A percentile compares a stretch with the other conserved stretches of the same genome.
phyloP scores from a whole-genome alignment of 2,329 filamentous ascomycete genomes.

The Pseudogymnoascus verrucosus region DNA sequence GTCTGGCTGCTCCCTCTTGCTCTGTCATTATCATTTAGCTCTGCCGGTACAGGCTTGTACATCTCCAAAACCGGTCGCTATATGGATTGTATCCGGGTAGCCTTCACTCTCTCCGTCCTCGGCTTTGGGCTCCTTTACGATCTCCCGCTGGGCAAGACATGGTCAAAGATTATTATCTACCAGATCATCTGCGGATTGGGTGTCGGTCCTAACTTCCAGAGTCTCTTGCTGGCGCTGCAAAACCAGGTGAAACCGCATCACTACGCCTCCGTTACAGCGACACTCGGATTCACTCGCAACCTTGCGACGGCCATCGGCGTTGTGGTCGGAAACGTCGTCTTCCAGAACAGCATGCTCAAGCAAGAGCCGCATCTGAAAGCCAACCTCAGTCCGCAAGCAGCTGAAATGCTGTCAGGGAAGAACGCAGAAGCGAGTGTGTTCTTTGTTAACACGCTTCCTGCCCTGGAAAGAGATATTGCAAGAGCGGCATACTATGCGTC shows the following conservation, averaged over 20 bases:
- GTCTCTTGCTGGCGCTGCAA: conserved; percentile 61
- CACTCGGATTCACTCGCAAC: conserved; percentile 53
- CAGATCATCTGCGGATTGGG: conserved; percentile 57
- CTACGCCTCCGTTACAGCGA: conserved; percentile 60
- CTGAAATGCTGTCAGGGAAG: conserved; percentile 20
- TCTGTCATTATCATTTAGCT: conserved; percentile 56
- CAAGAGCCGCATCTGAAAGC: conserved; percentile 15
- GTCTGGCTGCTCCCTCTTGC: conserved; percentile 69
- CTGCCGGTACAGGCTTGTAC: conserved; percentile 46
- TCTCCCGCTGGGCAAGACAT: conserved; percentile 47
- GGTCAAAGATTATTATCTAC: conserved; percentile 50
- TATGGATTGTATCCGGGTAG: conserved; percentile 49
- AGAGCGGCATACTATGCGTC: conserved; percentile 19
- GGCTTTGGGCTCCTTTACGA: conserved; percentile 58
- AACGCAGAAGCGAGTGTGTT: conserved; percentile 24
- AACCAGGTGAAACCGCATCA: conserved; percentile 52
- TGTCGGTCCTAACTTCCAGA: conserved; percentile 61
- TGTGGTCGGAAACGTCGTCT: conserved; percentile 42
- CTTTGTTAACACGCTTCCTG: conserved; percentile 19
- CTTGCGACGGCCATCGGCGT: conserved; percentile 39
- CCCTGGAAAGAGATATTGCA: conserved; percentile 18
- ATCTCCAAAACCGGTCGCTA: conserved; percentile 61
- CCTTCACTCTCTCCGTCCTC: conserved; percentile 51
- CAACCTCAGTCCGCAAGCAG: conserved; percentile 19
- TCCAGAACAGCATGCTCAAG: conserved; percentile 38